Evolutionary conservation across 441 rosid genomes (phyloP), one percentile per base, ranked within the genome.

Genomic region (Erodium texanum): DNA sequence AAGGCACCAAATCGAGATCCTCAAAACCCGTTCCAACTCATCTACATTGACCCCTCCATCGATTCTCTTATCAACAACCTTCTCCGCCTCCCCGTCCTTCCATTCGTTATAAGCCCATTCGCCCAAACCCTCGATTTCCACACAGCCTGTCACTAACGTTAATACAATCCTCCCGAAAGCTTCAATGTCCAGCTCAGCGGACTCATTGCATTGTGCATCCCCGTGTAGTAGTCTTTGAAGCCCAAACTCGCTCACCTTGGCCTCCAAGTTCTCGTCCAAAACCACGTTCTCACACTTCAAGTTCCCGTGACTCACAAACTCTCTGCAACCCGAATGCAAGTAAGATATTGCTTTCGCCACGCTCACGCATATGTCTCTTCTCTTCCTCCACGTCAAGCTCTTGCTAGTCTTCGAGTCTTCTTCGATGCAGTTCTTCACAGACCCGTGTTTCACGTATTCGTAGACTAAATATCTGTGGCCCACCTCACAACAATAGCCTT

Each of bases 281-380:
- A 89, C 70, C 43, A 91, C 72, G 65, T 85, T 86, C 64, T 81
- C 82, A 6, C 92, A 89, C 80, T 85, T 86, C 83, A 91, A 74
- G 74, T 85, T 87, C 67, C 92, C 96, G 66, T 89, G 97, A 79
- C 84, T 82, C 24, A 89, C 61, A 64, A 87, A 89, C 72, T 91
- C 97, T 72, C 93, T 78, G 67, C 97, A 91, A 45, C 75, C 89
- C 0, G 82, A 74, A 78, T 91, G 97, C 80, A 91, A 80, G 58
- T 91, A 91, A 72, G 70, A 82, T 4, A 89, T 69, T 52, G 93
- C 93, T 67, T 79, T 85, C 6, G 90, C 96, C 74, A 91, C 92
- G 24, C 78, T 71, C 65, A 75, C 38, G 75, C 86, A 84, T 66
- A 83, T 84, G 10, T 79, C 83, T 19, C 80, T 70, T 75, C 97